Percentiles rank a stretch among this genome's conserved stretches.
Conservation (phyloP, 2,329 filamentous ascomycete genomes). For the Geosmithia morbida region DNA sequence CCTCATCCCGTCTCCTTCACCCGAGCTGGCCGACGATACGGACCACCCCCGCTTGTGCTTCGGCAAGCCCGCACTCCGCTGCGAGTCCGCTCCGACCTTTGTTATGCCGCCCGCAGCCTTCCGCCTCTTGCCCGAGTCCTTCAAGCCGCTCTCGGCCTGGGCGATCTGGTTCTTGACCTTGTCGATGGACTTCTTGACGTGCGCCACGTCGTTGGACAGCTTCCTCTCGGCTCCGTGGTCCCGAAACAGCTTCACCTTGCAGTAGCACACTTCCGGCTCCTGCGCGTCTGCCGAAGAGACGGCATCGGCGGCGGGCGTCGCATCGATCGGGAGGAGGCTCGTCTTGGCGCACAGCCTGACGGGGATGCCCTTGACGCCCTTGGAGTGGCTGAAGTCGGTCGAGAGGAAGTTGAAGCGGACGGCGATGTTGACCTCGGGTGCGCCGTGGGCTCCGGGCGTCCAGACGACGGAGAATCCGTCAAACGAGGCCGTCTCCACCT, state of each 20-base stretch:
- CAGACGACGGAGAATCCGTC: slow-evolving; percentile 89
- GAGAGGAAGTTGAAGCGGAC: slow-evolving; percentile 98
- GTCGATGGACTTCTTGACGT: slow-evolving; percentile 93
- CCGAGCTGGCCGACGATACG: slow-evolving; percentile 65
- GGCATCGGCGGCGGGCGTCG: slow-evolving; percentile 24
- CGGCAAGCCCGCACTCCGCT: slow-evolving; percentile 64
- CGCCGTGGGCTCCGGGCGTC: slow-evolving; percentile 57
- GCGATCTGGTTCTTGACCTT: slow-evolving; percentile 90
- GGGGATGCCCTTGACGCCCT: slow-evolving; percentile 94
- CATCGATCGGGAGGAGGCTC: slow-evolving; percentile 10
- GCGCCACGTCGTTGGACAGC: slow-evolving; percentile 82
- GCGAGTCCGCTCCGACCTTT: slow-evolving; percentile 27
- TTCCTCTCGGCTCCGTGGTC: slow-evolving; percentile 94
- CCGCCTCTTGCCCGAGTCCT: slow-evolving; percentile 53
- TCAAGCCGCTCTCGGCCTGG: slow-evolving; percentile 56
- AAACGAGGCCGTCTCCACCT: slow-evolving; percentile 67
- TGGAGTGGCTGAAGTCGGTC: slow-evolving; percentile 97
- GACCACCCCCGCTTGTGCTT: slow-evolving; percentile 96
- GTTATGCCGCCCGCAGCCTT: slow-evolving; percentile 24
- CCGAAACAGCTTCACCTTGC: slow-evolving; percentile 93
- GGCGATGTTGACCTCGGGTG: slow-evolving; percentile 68
- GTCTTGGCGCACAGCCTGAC: slow-evolving; percentile 90
- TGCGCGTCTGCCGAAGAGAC: slow-evolving; percentile 4
- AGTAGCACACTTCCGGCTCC: slow-evolving; percentile 67
- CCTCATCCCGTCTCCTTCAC: slow-evolving; percentile 17